A percentile compares a stretch with the other conserved stretches of the same genome.
phyloP scores from a whole-genome alignment of 192 early-diverging fungal species.

The Geranomyces michiganensis region DNA sequence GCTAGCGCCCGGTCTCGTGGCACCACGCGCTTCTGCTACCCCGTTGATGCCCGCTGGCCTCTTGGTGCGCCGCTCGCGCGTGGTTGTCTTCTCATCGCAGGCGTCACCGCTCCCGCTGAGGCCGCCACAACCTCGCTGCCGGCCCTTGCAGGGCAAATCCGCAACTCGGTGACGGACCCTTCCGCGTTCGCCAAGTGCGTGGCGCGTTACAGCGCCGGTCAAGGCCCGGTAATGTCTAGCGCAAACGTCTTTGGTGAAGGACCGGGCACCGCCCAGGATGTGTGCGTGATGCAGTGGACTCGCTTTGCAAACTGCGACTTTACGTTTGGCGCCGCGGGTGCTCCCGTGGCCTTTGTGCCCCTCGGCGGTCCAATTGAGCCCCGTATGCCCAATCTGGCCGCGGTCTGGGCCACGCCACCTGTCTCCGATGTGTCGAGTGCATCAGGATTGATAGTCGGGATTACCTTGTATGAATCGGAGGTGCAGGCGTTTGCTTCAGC shows the following conservation, averaged over 20 bases:
- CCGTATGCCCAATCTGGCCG: not conserved
- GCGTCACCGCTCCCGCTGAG: not conserved
- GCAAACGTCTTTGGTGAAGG: slow-evolving; percentile 9
- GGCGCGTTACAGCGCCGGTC: not conserved
- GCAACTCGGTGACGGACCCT: slow-evolving; percentile 11
- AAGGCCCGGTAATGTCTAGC: not conserved
- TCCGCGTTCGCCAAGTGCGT: not conserved
- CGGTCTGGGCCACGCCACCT: slow-evolving; percentile 13
- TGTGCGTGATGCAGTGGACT: slow-evolving; percentile 11
- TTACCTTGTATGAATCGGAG: slow-evolving; percentile 8
- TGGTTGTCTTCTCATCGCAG: not conserved
- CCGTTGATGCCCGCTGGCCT: not conserved
- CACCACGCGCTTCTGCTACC: not conserved
- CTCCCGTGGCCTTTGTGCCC: slow-evolving; percentile 3
- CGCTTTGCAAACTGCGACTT: slow-evolving; percentile 5
- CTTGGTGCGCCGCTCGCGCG: not conserved
- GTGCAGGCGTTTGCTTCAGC: not conserved
- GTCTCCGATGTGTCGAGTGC: not conserved
- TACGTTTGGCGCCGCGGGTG: slow-evolving; percentile 12
- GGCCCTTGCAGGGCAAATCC: slow-evolving; percentile 1
- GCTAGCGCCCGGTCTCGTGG: not conserved
- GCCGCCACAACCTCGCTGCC: slow-evolving; percentile 7
- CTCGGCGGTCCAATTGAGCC: slow-evolving; percentile 7
- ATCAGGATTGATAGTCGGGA: not conserved
- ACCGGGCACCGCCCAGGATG: slow-evolving; percentile 4